Evolutionary conservation across 2,329 filamentous ascomycete genomes (phyloP).

Genomic region (Ceratocystis destructans): DNA sequence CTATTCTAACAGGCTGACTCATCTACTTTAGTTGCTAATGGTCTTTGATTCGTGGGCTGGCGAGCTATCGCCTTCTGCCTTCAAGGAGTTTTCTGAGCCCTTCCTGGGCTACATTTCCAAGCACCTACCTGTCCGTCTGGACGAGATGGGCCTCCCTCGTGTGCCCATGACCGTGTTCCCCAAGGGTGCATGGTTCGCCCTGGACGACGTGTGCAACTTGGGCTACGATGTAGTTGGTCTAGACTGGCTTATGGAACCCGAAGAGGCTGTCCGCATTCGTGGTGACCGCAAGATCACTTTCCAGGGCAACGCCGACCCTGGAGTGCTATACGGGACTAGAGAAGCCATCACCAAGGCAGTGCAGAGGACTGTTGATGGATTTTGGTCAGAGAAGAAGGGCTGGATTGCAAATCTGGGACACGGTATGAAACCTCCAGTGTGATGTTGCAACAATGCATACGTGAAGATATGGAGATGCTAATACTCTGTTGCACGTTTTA

Average conservation of each 20-base stretch:
- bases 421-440: slow-evolving; percentile 41
- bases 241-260: slow-evolving; percentile 88
- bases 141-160: slow-evolving; percentile 57
- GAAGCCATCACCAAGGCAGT: slow-evolving; percentile 72
- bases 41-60: slow-evolving; percentile 98
- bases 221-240: slow-evolving; percentile 90
- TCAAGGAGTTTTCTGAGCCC: slow-evolving; percentile 73
- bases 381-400: slow-evolving; percentile 61
- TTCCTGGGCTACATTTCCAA: slow-evolving; percentile 74
- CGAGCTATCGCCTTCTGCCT: slow-evolving; percentile 72
- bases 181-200: slow-evolving; percentile 91
- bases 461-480: slow-evolving; percentile 20
- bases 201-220: slow-evolving; percentile 73
- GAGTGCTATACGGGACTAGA: slow-evolving; percentile 73
- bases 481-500: slow-evolving; percentile 26
- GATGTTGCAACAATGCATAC: slow-evolving; percentile 10
- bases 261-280: slow-evolving; percentile 67
- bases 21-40: slow-evolving; percentile 55
- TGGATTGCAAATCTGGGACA: slow-evolving; percentile 98
- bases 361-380: slow-evolving; percentile 75
- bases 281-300: slow-evolving; percentile 61
- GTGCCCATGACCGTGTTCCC: slow-evolving; percentile 98
- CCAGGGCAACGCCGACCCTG: slow-evolving; percentile 93
- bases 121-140: slow-evolving; percentile 60
- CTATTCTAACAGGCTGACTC: too few relatives aligned